Evolutionary conservation across 2,329 filamentous ascomycete species (phyloP), one percentile per base, ranked within the genome.

Genomic region (Xylaria sp.): DNA sequence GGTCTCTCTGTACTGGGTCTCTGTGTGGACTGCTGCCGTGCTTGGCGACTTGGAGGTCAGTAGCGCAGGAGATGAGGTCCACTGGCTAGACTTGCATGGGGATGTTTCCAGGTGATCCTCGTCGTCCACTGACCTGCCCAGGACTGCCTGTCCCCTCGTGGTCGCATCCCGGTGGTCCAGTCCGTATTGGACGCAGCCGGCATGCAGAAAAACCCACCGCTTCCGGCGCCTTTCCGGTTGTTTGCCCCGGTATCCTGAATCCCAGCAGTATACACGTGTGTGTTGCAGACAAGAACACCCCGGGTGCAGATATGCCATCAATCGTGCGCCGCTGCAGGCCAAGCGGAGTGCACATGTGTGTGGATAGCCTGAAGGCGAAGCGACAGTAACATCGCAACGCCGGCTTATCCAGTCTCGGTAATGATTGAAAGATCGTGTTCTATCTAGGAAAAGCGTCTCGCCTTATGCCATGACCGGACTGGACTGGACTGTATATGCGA

Each of bases 1-100:
- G 47, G 43, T 51, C 57, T 35, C 25, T 11, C 29, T 11, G 29
- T 33, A 35, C n/a, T 33, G 29, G 40, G 44, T 13, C 10, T 7
- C 13, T 13, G 19, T 33, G 49, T 46, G 46, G 43, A n/a, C 43
- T 46, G 21, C 21, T 27, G 33, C 38, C 38, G 40, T 25, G 17
- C 35, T 55, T 58, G 55, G 47, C 40, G 29, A 38, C 56, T 41
- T 38, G 41, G 25, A 49, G 43, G 27, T 29, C 37, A 49, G 38
- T 41, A 47, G 31, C 41, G 48, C 21, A 58, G 53, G 41, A 43
- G 53, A 49, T 48, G 59, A 62, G 58, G 48, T 53, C 58, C 52
- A 52, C 47, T 33, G 40, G 29, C 48, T 43, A 46, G 33, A 53
- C 54, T 29, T 23, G 15, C 43, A 17, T 43, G 58, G 51, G 52